Evolutionary conservation across 2,329 filamentous ascomycete species (phyloP).

Genomic region (Onygena corvina): DNA sequence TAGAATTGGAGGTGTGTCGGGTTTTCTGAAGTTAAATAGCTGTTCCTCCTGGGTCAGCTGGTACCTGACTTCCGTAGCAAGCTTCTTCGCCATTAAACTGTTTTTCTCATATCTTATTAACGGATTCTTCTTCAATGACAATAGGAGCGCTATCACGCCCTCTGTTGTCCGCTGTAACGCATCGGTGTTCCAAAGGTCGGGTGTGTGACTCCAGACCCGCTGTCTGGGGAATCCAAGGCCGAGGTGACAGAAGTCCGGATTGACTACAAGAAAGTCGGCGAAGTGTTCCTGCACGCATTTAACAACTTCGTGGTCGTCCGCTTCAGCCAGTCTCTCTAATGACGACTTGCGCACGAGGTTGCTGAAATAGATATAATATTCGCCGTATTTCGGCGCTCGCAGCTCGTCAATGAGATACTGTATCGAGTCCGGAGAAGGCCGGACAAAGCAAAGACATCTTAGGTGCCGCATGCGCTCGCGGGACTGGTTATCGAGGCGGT

Average conservation of each 20-base stretch:
- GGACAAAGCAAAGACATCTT: constrained; percentile 81
- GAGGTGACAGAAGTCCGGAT: constrained; percentile 81
- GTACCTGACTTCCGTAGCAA: constrained; percentile 85
- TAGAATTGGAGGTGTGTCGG: constrained; percentile 87
- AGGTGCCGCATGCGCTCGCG: constrained; percentile 98
- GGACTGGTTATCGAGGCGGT: constrained; percentile 77
- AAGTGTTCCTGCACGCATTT: constrained; percentile 91
- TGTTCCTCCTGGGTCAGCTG: constrained; percentile 91
- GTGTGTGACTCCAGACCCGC: constrained; percentile 65
- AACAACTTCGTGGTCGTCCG: constrained; percentile 94
- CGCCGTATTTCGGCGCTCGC: constrained; percentile 89
- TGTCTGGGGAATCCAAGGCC: constrained; percentile 60
- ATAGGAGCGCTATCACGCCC: constrained; percentile 67
- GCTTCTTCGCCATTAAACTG: constrained; percentile 78
- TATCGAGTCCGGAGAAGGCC: constrained; percentile 83
- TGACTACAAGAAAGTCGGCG: constrained; percentile 88
- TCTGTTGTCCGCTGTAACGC: constrained; percentile 77
- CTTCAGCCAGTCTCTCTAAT: constrained; percentile 83
- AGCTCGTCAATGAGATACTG: constrained; percentile 91
- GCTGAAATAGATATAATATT: constrained; percentile 95
- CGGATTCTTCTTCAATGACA: constrained; percentile 93
- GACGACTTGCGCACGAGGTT: constrained; percentile 96
- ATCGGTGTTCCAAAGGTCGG: constrained; percentile 85
- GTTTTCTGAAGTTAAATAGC: constrained; percentile 87
- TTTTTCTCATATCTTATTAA: constrained; percentile 88